phyloP scores from a whole-genome alignment of 2,329 filamentous ascomycete species.

The Ophiocordyceps camponoti-rufipedis region DNA sequence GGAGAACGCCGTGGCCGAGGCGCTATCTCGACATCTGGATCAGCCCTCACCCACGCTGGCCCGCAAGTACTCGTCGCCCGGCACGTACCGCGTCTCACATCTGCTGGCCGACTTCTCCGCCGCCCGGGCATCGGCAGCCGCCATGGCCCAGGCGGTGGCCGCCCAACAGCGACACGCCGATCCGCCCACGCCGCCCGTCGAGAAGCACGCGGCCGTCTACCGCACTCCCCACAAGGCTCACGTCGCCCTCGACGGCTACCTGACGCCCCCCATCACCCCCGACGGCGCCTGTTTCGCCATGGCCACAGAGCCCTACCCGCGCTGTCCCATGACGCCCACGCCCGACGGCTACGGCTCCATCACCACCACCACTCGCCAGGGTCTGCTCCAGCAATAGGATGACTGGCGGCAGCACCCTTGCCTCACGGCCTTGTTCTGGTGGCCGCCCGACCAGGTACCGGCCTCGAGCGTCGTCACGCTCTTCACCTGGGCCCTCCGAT shows the following conservation, averaged over 20 bases:
- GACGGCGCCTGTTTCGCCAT: slow-evolving; percentile 41
- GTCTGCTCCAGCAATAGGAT: slow-evolving; percentile 23
- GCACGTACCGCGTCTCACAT: slow-evolving; percentile 33
- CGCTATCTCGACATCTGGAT: slow-evolving; percentile 39
- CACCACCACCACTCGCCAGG: slow-evolving; percentile 22
- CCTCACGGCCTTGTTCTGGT: background rate
- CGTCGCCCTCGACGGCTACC: slow-evolving; percentile 54
- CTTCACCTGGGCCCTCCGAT: slow-evolving; percentile 2
- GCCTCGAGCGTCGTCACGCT: slow-evolving; percentile 2
- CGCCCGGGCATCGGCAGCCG: slow-evolving; percentile 20
- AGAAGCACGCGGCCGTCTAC: slow-evolving; percentile 45
- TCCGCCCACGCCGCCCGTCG: slow-evolving; percentile 42
- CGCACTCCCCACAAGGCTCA: slow-evolving; percentile 66
- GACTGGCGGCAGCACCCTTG: slow-evolving; percentile 1
- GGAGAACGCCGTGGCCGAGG: slow-evolving; percentile 47
- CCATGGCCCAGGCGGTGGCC: slow-evolving; percentile 18
- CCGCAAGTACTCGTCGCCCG: slow-evolving; percentile 38
- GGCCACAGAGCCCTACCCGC: slow-evolving; percentile 27
- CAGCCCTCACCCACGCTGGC: slow-evolving; percentile 38
- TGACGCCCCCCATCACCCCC: slow-evolving; percentile 74
- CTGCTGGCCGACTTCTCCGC: slow-evolving; percentile 40
- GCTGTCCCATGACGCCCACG: slow-evolving; percentile 45
- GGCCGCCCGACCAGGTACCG: slow-evolving; percentile 1
- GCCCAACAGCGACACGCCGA: slow-evolving; percentile 28
- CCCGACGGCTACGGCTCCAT: slow-evolving; percentile 21